A percentile compares a stretch with the other conserved stretches of the same genome.
phyloP scores from a whole-genome alignment of 2,329 filamentous ascomycete genomes.

The Trichoderma polysporum region DNA sequence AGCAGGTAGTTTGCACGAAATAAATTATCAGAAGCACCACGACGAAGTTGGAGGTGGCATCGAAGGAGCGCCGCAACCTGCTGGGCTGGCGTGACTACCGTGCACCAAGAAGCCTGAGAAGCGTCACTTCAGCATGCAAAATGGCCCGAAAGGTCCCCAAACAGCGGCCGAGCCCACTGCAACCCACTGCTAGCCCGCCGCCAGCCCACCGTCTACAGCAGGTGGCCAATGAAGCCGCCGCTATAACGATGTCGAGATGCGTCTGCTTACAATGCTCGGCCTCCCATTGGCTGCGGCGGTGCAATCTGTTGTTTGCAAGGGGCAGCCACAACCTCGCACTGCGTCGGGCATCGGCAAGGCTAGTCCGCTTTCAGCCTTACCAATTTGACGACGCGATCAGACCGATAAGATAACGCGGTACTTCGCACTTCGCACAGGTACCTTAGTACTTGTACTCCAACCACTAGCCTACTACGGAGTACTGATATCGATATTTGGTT shows the following conservation, averaged over 20 bases:
- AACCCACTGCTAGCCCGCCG: conserved; percentile 8
- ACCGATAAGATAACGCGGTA: conserved; percentile 19
- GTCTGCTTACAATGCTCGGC: conserved; percentile 22
- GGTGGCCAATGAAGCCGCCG: conserved; percentile 8
- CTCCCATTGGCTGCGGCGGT: background rate
- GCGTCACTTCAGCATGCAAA: conserved; percentile 20
- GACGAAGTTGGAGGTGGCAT: background rate
- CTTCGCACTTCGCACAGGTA: background rate
- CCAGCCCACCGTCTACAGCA: background rate
- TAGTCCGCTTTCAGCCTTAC: conserved; percentile 23
- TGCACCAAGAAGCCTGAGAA: background rate
- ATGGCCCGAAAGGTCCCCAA: conserved; percentile 4
- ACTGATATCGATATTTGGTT: no score
- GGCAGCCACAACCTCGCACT: conserved; percentile 17
- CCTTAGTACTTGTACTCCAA: background rate
- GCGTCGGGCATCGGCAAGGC: conserved; percentile 26
- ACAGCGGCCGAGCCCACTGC: conserved; percentile 9
- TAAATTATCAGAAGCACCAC: background rate
- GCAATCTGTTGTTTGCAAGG: conserved; percentile 20
- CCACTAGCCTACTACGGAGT: background rate
- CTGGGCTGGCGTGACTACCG: conserved; percentile 4
- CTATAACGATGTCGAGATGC: background rate
- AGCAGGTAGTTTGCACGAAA: background rate
- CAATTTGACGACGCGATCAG: background rate
- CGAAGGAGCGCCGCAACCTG: conserved; percentile 4